Conservation (phyloP, 1,284 basidiomycete species). For the Ustilago xerochloae region DNA sequence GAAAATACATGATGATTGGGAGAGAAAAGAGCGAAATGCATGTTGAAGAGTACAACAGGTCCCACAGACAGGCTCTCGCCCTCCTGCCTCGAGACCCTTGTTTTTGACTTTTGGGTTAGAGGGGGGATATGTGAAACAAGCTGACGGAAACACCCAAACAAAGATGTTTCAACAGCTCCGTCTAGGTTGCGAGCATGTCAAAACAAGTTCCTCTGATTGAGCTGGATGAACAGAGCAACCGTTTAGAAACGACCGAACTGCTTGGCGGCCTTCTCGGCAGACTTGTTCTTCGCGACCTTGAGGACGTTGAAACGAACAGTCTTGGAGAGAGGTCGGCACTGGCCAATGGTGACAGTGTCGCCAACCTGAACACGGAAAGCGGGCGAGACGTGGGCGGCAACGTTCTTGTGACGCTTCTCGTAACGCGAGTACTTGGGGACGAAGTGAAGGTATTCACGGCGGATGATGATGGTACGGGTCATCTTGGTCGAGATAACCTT, state of each 20-base stretch:
- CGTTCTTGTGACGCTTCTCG: conserved; percentile 85
- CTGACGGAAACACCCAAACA: neutral
- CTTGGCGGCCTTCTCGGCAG: conserved; percentile 73
- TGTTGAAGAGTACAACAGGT: conserved; percentile 43
- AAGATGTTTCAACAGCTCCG: neutral
- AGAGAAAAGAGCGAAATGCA: conserved; percentile 20
- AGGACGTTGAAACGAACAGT: conserved; percentile 98
- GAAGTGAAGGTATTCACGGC: conserved; percentile 95
- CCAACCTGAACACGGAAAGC: conserved; percentile 88
- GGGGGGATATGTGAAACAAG: neutral
- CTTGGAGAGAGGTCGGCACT: conserved; percentile 99
- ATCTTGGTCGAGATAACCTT: conserved; percentile 99
- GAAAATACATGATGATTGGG: conserved; percentile 36
- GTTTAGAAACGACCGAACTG: conserved; percentile 91
- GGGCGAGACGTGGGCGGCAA: conserved; percentile 95
- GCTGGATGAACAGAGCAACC: neutral
- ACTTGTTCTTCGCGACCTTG: conserved; percentile 76
- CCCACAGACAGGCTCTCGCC: conserved; percentile 37
- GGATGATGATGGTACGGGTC: conserved; percentile 98
- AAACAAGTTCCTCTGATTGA: neutral
- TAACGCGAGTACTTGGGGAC: conserved; percentile 90
- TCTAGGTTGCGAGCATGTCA: neutral
- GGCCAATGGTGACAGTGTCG: conserved; percentile 95
- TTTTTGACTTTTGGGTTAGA: conserved; percentile 16
- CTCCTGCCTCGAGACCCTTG: conserved; percentile 34